These are phyloP conservation scores for Lichtheimia hyalospora DNA, from an alignment of 371 early-diverging fungal genomes.

Conservation along the genomic window DNA sequence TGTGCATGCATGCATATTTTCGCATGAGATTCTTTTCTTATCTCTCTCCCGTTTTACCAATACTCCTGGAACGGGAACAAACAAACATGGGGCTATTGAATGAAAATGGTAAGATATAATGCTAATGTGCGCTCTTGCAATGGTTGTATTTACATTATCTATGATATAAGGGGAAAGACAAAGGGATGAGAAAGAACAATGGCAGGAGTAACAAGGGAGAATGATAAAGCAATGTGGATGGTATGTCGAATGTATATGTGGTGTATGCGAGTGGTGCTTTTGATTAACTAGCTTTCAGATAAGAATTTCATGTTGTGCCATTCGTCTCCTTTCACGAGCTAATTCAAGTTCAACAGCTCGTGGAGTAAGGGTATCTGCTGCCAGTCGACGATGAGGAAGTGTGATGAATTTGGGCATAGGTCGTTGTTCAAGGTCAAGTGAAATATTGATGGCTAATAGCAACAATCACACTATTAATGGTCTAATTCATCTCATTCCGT, in stretches of 20 bases:
- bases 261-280: neutral
- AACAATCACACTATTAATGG: neutral
- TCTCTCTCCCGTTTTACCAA: too few species aligned
- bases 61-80: too few species aligned
- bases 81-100: too few species aligned
- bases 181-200: too few species aligned
- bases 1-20: too few species aligned
- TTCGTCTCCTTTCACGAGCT: neutral
- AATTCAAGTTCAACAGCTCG: neutral
- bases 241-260: neutral
- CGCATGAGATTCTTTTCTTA: too few species aligned
- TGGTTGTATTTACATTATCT: too few species aligned
- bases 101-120: too few species aligned
- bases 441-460: slow-evolving; percentile 38
- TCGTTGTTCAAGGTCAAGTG: slow-evolving; percentile 39
- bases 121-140: too few species aligned
- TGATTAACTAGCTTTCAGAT: neutral
- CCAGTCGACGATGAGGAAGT: slow-evolving; percentile 7
- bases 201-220: too few species aligned
- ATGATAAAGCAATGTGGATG: neutral
- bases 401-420: slow-evolving; percentile 51
- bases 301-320: slow-evolving; percentile 1
- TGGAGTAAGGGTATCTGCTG: slow-evolving; percentile 1
- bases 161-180: too few species aligned
- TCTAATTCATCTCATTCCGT: neutral